Conservation (phyloP, 2,329 filamentous ascomycete species). For the Pyricularia sp. region DNA sequence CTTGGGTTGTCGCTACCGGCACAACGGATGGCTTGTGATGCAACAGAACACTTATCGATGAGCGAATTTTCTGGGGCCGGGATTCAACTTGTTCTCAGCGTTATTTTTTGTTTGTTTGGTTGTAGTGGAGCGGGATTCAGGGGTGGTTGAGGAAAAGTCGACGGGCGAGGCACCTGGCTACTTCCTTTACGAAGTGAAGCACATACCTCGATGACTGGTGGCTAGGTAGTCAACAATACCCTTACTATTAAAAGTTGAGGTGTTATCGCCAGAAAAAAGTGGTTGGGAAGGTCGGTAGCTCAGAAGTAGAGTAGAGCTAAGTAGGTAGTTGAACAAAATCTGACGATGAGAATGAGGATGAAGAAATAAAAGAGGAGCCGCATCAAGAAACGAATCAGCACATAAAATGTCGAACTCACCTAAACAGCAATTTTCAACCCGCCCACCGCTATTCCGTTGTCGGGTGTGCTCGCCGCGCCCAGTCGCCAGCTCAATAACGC, state of each 20-base stretch:
- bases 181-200: not conserved
- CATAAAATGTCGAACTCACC: not conserved
- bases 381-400: not conserved
- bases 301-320: not conserved
- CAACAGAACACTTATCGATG: not conserved
- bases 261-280: too few relatives aligned
- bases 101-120: not conserved
- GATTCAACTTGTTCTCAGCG: not conserved
- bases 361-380: not conserved
- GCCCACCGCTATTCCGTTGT: not conserved
- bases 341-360: not conserved
- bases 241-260: not conserved
- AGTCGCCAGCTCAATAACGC: not conserved
- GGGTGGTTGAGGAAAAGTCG: not conserved
- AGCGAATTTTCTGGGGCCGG: not conserved
- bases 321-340: not conserved
- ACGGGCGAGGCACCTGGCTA: not conserved
- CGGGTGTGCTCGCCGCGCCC: not conserved
- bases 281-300: too few relatives aligned
- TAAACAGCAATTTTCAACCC: not conserved
- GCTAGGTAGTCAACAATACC: not conserved
- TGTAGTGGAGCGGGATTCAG: not conserved
- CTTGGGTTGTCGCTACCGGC: not conserved
- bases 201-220: not conserved
- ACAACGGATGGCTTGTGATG: not conserved